phyloP scores from a whole-genome alignment of 106 monocot genomes.

The Allium fistulosum region DNA sequence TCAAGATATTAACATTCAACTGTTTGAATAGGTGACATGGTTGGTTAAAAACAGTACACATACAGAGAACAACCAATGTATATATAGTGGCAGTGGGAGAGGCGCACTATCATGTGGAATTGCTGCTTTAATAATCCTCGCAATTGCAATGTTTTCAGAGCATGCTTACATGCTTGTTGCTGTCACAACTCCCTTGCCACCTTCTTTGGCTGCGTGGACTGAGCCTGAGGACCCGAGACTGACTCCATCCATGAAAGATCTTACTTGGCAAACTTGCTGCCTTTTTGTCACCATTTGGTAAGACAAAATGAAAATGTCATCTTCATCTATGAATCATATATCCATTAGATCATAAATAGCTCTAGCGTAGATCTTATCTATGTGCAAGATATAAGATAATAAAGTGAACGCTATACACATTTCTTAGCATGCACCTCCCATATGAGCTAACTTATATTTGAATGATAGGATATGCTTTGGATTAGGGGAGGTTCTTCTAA shows the following conservation, averaged over 20 bases:
- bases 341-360: too few relatives aligned
- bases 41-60: slow-evolving; percentile 22
- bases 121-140: slow-evolving; percentile 58
- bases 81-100: slow-evolving; percentile 53
- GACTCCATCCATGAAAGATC: slow-evolving; percentile 10
- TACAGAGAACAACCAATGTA: slow-evolving; percentile 25
- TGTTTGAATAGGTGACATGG: slow-evolving; percentile 30
- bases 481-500: slow-evolving; percentile 64
- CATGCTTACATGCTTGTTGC: slow-evolving; percentile 72
- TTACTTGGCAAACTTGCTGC: slow-evolving; percentile 45
- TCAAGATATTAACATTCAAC: not conserved
- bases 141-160: slow-evolving; percentile 56
- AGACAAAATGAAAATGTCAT: not conserved
- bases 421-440: too few relatives aligned
- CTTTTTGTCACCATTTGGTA: slow-evolving; percentile 73
- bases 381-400: too few relatives aligned
- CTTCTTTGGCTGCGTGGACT: slow-evolving; percentile 12
- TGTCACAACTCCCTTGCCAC: slow-evolving; percentile 23
- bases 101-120: slow-evolving; percentile 38
- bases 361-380: too few relatives aligned
- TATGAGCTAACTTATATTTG: too few relatives aligned
- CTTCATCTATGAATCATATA: too few relatives aligned
- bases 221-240: slow-evolving; percentile 2
- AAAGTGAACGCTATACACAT: too few relatives aligned
- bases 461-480: slow-evolving; percentile 60